Evolutionary conservation across 306 rosid genomes (phyloP).

Genomic region (Rosa multiflora): DNA sequence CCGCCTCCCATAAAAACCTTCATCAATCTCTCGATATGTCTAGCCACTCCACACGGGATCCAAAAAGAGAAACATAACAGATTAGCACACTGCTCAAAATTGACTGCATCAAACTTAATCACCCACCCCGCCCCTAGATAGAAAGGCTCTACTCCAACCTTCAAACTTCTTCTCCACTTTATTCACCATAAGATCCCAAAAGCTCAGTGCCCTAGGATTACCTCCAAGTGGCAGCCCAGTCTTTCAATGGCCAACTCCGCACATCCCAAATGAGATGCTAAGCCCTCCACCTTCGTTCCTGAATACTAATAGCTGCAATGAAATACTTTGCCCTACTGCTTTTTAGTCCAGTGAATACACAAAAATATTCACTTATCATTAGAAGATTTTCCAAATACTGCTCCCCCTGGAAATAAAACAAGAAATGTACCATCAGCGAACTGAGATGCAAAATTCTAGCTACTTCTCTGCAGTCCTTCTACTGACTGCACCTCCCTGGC

Average conservation of each 20-base stretch:
- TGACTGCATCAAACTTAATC: background rate
- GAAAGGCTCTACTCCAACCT: background rate
- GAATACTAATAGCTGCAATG: background rate
- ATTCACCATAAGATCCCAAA: background rate
- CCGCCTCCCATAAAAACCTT: background rate
- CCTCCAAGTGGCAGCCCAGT: background rate
- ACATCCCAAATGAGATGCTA: background rate
- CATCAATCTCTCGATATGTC: background rate
- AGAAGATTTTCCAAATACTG: background rate
- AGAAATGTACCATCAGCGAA: background rate
- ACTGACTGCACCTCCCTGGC: background rate
- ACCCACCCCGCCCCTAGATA: background rate
- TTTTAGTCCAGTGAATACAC: background rate
- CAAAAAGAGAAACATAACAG: background rate
- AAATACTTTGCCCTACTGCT: background rate
- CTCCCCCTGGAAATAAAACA: background rate
- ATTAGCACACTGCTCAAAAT: background rate
- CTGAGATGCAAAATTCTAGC: background rate
- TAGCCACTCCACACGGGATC: background rate
- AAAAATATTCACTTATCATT: background rate
- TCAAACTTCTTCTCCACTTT: background rate
- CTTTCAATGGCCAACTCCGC: background rate
- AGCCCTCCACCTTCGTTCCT: background rate
- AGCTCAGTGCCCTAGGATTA: background rate
- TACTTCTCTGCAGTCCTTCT: background rate